Evolutionary conservation across 768 basidiomycete species (phyloP).

Genomic region (Exsudoporus frostii): DNA sequence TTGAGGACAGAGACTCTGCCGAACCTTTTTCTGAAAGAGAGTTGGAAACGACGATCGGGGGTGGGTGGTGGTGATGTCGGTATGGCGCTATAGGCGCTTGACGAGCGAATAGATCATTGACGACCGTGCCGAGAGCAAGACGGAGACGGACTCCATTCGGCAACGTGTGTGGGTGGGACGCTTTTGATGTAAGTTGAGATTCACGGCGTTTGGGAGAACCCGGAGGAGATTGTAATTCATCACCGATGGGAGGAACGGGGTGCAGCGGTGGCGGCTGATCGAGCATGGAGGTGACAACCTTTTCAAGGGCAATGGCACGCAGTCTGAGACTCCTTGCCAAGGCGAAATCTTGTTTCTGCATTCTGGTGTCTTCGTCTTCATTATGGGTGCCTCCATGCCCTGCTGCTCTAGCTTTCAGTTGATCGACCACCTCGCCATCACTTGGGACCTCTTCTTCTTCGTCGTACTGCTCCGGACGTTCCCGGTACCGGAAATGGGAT

Average conservation of each 20-base stretch:
- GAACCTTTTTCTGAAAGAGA: constrained; percentile 26
- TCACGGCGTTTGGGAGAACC: constrained; percentile 45
- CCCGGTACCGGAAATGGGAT: constrained; percentile 57
- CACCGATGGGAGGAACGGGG: constrained; percentile 44
- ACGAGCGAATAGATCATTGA: constrained; percentile 80
- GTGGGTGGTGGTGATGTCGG: constrained; percentile 34
- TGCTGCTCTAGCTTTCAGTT: constrained; percentile 48
- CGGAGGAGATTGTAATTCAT: constrained; percentile 50
- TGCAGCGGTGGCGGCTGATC: constrained; percentile 70
- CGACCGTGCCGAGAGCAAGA: constrained; percentile 68
- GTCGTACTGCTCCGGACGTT: constrained; percentile 72
- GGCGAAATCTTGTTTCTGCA: constrained; percentile 54
- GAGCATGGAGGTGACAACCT: constrained; percentile 78
- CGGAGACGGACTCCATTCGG: constrained; percentile 81
- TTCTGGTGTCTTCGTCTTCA: constrained; percentile 58
- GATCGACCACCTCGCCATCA: constrained; percentile 56
- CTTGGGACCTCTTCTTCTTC: constrained; percentile 67
- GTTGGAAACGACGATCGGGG: constrained; percentile 32
- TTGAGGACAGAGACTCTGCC: constrained; percentile 20
- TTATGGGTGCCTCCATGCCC: constrained; percentile 45
- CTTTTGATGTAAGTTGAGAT: constrained; percentile 22
- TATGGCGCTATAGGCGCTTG: constrained; percentile 48
- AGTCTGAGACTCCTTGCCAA: constrained; percentile 64
- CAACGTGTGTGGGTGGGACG: constrained; percentile 54
- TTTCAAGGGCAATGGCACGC: constrained; percentile 79